These are phyloP conservation scores for Prunus salicina DNA, from an alignment of 306 rosid genomes.

Conservation along the genomic window DNA sequence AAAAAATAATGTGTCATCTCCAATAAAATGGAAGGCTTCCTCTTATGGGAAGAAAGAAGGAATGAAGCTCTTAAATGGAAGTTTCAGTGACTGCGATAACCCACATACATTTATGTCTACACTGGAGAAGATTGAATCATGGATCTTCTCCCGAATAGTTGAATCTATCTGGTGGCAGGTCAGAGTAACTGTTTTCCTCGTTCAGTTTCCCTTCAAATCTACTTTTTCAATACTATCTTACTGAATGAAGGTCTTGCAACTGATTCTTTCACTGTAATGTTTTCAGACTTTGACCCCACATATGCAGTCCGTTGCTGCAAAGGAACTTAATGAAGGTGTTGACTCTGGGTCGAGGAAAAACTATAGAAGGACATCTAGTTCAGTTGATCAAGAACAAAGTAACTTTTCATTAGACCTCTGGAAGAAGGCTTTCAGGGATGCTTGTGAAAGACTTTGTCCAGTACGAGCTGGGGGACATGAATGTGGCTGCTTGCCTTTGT, in stretches of 20 bases:
- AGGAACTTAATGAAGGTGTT: constrained; percentile 25
- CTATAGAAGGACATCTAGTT: constrained; percentile 42
- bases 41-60: constrained; percentile 50
- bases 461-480: constrained; percentile 93
- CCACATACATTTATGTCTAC: constrained; percentile 54
- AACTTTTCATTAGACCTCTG: constrained; percentile 73
- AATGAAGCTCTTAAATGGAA: constrained; percentile 31
- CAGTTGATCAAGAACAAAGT: constrained; percentile 63
- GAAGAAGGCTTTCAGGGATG: constrained; percentile 87
- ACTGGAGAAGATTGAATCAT: constrained; percentile 79
- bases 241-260: constrained; percentile 4
- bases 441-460: constrained; percentile 89
- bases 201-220: constrained; percentile 11
- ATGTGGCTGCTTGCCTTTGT: constrained; percentile 89
- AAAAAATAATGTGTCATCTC: constrained; percentile 36
- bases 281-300: constrained; percentile 86
- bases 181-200: constrained; percentile 4
- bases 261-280: constrained; percentile 14
- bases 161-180: constrained; percentile 99
- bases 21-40: constrained; percentile 62
- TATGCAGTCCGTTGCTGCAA: constrained; percentile 71
- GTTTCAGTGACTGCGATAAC: constrained; percentile 60
- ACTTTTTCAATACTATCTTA: constrained; percentile 2
- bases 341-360: constrained; percentile 41
- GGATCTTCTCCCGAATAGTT: constrained; percentile 92